Conservation (phyloP, 495 filamentous ascomycete genomes). For the Neurospora cerealis region DNA sequence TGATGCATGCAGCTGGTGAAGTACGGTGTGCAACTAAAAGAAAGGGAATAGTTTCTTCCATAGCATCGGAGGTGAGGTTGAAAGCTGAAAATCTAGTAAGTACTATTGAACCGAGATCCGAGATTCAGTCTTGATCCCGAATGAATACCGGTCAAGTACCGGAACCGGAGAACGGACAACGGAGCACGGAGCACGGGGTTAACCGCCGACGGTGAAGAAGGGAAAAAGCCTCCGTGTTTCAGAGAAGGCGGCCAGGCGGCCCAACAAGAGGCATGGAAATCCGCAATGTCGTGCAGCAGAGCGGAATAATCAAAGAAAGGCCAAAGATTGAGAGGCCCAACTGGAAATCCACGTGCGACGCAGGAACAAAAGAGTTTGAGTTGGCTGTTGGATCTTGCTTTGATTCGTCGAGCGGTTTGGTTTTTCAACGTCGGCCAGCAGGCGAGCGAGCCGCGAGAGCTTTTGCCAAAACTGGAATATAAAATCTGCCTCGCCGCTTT, state of each 20-base stretch:
- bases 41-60: background rate
- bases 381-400: background rate
- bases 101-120: background rate
- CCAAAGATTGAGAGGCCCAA: background rate
- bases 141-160: background rate
- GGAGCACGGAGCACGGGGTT: background rate
- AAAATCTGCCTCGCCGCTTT: background rate
- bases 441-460: background rate
- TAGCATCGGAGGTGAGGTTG: background rate
- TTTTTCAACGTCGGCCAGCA: background rate
- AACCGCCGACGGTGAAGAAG: background rate
- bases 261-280: background rate
- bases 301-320: background rate
- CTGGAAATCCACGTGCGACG: background rate
- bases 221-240: background rate
- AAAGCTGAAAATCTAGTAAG: background rate
- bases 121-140: background rate
- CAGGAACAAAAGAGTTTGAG: background rate
- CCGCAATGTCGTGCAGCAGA: background rate
- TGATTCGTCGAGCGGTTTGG: background rate
- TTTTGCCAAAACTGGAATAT: background rate
- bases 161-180: background rate
- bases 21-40: background rate
- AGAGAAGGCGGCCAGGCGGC: background rate
- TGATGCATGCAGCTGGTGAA: background rate